Base-by-base conservation (phyloP, 73 alveolate species). In the Breviolum minutum region DNA sequence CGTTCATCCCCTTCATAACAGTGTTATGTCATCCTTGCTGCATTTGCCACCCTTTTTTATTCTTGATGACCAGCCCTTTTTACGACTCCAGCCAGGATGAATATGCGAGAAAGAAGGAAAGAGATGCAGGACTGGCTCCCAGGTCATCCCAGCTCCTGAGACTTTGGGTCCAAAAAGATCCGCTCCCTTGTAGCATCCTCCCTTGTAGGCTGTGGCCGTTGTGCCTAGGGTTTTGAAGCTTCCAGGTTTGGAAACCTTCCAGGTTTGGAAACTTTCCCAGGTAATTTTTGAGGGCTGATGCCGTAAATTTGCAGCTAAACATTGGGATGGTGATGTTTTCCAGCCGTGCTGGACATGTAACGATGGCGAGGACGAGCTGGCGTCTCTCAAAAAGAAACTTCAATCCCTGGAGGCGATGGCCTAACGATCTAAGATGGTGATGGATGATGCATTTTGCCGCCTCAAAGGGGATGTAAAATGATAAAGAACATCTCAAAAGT, bases 51-150 rank as follows among this genome's bases (percentile, higher is more conserved):
- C 87, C 11, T 77, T 9, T 1, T 26, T 27, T n/a, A 6, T 40
- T 13, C 13, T 14, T 5, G n/a, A 29, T 80, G 74, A 17, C 17
- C 74, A 17, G 17, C 74, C 29, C 30, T 40, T 40, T 29, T 30
- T 1, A n/a, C 66, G 0, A 29, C 88, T 7, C 27, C 69, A 8
- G 27, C 69, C 70, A 80, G 88, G 74, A 24, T 83, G 92, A 48
- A 20, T 9, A 54, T 83, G 92, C 92, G 92, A 8, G 92, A 83
- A 73, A 83, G 92, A 83, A 83, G 92, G 63, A 83, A 83, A 40
- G 92, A 83, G 74, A 83, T 83, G 92, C 60, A 83, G 92, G 92
- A 83, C 60, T 17, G 8, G 27, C 60, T 8, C 22, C 26, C 10
- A 48, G 11, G 70, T 10, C 29, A 16, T 12, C 29, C 27, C 11